phyloP scores from a whole-genome alignment of 228 moss, liverwort and hornwort species.

The Sphagnum magellanicum region DNA sequence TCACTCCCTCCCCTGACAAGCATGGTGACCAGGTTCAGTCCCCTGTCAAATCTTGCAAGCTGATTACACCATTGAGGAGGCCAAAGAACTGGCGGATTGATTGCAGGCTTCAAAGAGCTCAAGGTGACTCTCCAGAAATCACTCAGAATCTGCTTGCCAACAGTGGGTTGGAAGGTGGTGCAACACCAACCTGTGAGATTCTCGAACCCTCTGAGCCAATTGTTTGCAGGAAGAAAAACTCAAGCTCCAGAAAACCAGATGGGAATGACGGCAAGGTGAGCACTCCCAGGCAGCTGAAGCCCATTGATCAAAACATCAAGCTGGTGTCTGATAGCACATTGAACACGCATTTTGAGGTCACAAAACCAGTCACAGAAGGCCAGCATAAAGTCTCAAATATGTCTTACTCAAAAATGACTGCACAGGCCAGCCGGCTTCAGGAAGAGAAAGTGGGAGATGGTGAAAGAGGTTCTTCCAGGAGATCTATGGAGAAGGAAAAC shows the following conservation, averaged over 20 bases:
- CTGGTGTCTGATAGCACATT: conserved; percentile 1
- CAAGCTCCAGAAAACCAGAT: neutral
- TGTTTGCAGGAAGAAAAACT: neutral
- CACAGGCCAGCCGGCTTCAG: neutral
- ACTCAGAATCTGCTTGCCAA: too few species aligned
- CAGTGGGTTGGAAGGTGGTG: too few species aligned
- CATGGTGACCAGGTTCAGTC: neutral
- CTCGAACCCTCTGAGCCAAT: neutral
- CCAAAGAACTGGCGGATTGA: conserved; percentile 16
- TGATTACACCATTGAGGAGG: conserved; percentile 10
- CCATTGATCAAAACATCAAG: conserved; percentile 10
- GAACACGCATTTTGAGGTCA: neutral
- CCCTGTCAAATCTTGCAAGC: conserved; percentile 17
- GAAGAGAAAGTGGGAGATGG: neutral
- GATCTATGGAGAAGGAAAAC: conserved; percentile 21
- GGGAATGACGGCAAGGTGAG: neutral
- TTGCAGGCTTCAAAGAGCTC: too few species aligned
- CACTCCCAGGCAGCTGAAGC: conserved; percentile 10
- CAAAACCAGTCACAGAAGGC: too few species aligned
- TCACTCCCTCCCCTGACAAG: conserved; percentile 14
- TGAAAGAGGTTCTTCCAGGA: neutral
- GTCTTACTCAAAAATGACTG: too few species aligned
- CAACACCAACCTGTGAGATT: neutral
- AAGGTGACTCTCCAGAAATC: too few species aligned
- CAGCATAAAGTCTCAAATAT: neutral